Conservation (phyloP, 208 protist genomes). For the Acanthamoeba royreba region DNA sequence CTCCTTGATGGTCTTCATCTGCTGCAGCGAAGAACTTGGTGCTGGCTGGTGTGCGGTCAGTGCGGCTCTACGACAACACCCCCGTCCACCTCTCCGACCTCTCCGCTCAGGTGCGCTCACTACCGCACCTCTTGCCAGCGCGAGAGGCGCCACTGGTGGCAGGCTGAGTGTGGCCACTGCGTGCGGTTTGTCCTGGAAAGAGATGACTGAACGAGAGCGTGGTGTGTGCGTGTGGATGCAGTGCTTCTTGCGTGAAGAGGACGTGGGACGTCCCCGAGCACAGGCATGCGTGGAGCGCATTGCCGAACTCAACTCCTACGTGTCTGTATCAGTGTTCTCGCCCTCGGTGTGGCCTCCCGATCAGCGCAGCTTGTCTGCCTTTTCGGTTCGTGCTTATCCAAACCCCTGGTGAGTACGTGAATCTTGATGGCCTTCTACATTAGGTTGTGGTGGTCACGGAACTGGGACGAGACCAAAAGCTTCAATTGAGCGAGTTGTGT, state of each 20-base stretch:
- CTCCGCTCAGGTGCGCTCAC: conserved; percentile 57
- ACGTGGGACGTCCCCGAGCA: conserved; percentile 63
- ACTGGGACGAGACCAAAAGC: conserved; percentile 28
- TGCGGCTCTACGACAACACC: conserved; percentile 85
- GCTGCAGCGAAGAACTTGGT: conserved; percentile 87
- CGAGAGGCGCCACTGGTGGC: no score
- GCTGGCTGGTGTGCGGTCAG: conserved; percentile 85
- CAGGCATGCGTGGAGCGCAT: conserved; percentile 66
- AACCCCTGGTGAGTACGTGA: background rate
- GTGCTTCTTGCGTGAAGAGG: conserved; percentile 40
- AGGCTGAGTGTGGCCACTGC: no score
- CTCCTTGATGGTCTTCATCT: background rate
- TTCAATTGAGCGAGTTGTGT: conserved; percentile 67
- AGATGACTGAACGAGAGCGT: background rate
- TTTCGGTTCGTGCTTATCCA: background rate
- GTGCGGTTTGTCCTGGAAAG: background rate
- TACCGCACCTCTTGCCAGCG: no score
- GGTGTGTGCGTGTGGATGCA: background rate
- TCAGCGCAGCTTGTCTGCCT: conserved; percentile 33
- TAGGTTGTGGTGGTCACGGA: conserved; percentile 20
- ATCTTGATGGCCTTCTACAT: background rate
- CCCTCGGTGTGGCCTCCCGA: conserved; percentile 60
- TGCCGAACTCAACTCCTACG: conserved; percentile 88
- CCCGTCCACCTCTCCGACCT: conserved; percentile 77
- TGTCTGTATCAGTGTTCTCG: conserved; percentile 55